These are phyloP conservation scores for Actinomortierella ambigua DNA, from an alignment of 371 early-diverging fungal genomes.

Conservation along the genomic window DNA sequence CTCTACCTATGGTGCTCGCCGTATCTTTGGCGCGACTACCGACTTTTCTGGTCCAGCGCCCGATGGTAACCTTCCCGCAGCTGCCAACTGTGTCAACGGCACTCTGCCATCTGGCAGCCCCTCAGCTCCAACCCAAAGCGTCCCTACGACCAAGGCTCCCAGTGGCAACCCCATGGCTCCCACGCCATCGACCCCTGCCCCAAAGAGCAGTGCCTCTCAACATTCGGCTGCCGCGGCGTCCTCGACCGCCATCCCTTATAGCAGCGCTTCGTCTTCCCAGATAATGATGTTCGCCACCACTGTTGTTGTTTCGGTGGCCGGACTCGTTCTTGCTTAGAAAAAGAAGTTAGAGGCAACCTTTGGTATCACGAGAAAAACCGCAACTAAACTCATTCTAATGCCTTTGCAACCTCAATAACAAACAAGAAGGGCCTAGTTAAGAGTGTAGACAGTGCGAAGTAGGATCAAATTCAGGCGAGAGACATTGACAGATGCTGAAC, in stretches of 20 bases:
- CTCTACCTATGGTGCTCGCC: constrained; percentile 35
- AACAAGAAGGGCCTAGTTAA: too few species aligned
- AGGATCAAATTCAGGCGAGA: too few species aligned
- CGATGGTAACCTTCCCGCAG: constrained; percentile 29
- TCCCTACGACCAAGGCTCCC: not conserved
- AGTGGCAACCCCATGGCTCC: too few species aligned
- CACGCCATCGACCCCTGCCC: not conserved
- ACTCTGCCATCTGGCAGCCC: constrained; percentile 19
- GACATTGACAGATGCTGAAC: too few species aligned
- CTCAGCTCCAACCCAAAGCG: not conserved
- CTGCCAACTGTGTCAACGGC: constrained; percentile 32
- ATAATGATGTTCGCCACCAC: constrained; percentile 11
- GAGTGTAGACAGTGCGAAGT: too few species aligned
- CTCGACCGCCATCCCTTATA: not conserved
- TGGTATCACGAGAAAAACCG: too few species aligned
- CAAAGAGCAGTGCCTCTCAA: not conserved
- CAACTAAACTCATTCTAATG: too few species aligned
- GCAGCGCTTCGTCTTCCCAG: not conserved
- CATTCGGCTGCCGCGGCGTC: too few species aligned
- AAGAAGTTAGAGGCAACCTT: too few species aligned
- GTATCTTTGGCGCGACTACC: constrained; percentile 26
- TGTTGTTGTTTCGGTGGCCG: constrained; percentile 10
- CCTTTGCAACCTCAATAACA: too few species aligned
- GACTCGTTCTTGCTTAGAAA: constrained; percentile 15
- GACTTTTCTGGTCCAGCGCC: constrained; percentile 36